Base-by-base conservation (phyloP, 106 monocot species). In the Xerophyta viscosa region DNA sequence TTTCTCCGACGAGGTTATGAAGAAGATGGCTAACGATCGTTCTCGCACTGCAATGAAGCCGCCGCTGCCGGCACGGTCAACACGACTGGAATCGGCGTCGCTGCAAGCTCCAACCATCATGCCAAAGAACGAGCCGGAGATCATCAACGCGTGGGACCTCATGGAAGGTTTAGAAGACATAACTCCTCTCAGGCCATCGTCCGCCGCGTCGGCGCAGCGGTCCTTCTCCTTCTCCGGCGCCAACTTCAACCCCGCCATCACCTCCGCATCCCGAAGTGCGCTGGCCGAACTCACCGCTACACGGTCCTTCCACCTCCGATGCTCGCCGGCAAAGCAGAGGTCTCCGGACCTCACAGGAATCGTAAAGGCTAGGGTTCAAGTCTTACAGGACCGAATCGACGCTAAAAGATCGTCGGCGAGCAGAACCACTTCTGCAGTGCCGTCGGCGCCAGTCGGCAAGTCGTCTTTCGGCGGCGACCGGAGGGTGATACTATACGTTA, bases 191-290 rank as follows among this genome's bases (percentile, higher is more conserved):
- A 30, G 69, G 29, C 57, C 57, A 6, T 9, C 63, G 21, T 23
- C 52, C n/a, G n/a, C n/a, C 29, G n/a, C 56, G 20, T 31, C 46
- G 7, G 7, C 66, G 25, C 71, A 57, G 20, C 55, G 65, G 13
- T 80, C 80, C 10, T 76, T 86, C 62, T 80, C 85, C 27, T 80
- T 79, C 65, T 28, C 31, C 39, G 37, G 59, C 2, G n/a, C n/a
- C n/a, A n/a, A n/a, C n/a, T n/a, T n/a, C n/a, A n/a, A n/a, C n/a
- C n/a, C n/a, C n/a, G n/a, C n/a, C n/a, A n/a, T n/a, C n/a, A n/a
- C n/a, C n/a, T n/a, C n/a, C n/a, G n/a, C n/a, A n/a, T n/a, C n/a
- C n/a, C n/a, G n/a, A n/a, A n/a, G n/a, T n/a, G n/a, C n/a, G n/a
- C n/a, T n/a, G n/a, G n/a, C n/a, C n/a, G n/a, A n/a, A n/a, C n/a